Evolutionary conservation across 352 stramenopile species (phyloP), one percentile per base, ranked within the genome.

Genomic region (Globisporangium viniferum): DNA sequence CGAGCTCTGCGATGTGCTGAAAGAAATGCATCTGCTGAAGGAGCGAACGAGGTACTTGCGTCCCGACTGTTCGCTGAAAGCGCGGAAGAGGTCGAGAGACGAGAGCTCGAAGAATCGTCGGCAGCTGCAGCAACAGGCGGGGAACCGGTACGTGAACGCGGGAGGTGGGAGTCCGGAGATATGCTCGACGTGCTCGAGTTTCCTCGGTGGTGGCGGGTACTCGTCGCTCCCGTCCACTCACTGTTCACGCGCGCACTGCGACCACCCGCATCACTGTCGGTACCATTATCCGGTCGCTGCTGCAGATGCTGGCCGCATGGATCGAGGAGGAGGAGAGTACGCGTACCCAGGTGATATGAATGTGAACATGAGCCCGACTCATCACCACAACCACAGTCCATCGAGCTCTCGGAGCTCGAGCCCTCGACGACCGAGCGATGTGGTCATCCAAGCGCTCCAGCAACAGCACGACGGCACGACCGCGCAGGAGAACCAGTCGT

Each of bases 1-100:
- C 2, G 81, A 86, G 29, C 85, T 90, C 75, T 88, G 80, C 36
- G 79, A 79, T 22, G 75, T 90, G 59, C 66, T 90, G 6, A 89
- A 86, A 46, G 83, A 91, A 53, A 79, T 90, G 63, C 83, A 91
- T 67, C 64, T 82, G 56, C 66, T 90, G 10, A 91, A 91, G 60
- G 83, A 91, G 60, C 74, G 83, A 9, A 89, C 83, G 39, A 88
- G 89, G 68, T 88, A 89, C n/a, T 44, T 91, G 22, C 77, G 83
- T 36, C 82, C 79, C 2, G 64, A 64, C 2, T 70, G 65, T 15
- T 65, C 59, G n/a, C 3, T 33, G 59, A 57, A 48, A 18, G 9
- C 59, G 14, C 56, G 44, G 59, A 65, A 65, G 31, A 46, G 59
- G 29, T 31, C 59, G 12, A 31, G 39, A 44, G 27, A 56, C 6